Conservation (phyloP, 164 flowering plant genomes). For the Sextonia rubra region DNA sequence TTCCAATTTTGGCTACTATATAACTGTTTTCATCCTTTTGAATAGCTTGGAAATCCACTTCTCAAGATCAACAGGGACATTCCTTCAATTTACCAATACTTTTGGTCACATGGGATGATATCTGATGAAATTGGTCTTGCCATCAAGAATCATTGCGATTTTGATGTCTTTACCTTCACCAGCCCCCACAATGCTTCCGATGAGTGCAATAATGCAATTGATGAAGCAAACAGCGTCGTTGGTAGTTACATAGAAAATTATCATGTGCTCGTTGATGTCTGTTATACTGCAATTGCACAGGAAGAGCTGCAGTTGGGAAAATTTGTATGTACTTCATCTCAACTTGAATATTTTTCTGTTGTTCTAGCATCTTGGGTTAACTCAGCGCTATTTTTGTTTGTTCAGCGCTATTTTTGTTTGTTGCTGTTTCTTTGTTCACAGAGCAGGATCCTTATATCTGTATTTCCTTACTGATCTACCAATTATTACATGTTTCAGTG, state of each 20-base stretch:
- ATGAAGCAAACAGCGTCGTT: slow-evolving; percentile 49
- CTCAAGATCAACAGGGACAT: slow-evolving; percentile 66
- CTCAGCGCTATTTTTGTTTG: not conserved
- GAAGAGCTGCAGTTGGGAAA: slow-evolving; percentile 80
- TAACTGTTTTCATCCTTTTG: not conserved
- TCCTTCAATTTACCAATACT: slow-evolving; percentile 67
- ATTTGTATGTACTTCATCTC: slow-evolving; percentile 39
- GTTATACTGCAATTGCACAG: slow-evolving; percentile 81
- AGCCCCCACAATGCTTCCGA: slow-evolving; percentile 56
- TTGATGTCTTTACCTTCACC: slow-evolving; percentile 55
- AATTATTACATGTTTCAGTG: not conserved
- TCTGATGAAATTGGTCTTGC: slow-evolving; percentile 84
- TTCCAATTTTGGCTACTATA: not conserved
- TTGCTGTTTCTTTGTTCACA: too few species aligned
- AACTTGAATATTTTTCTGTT: not conserved
- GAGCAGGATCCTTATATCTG: too few species aligned
- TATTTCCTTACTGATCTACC: too few species aligned
- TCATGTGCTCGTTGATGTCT: slow-evolving; percentile 85
- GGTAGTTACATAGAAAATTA: slow-evolving; percentile 64
- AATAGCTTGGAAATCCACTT: slow-evolving; percentile 89
- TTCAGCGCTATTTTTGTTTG: not conserved
- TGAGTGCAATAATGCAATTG: slow-evolving; percentile 47
- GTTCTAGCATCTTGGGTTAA: not conserved
- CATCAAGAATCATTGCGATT: slow-evolving; percentile 71
- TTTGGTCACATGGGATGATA: slow-evolving; percentile 97